Conservation (phyloP, 1,284 basidiomycete species). For the Austroboletus novae-zelandiae region DNA sequence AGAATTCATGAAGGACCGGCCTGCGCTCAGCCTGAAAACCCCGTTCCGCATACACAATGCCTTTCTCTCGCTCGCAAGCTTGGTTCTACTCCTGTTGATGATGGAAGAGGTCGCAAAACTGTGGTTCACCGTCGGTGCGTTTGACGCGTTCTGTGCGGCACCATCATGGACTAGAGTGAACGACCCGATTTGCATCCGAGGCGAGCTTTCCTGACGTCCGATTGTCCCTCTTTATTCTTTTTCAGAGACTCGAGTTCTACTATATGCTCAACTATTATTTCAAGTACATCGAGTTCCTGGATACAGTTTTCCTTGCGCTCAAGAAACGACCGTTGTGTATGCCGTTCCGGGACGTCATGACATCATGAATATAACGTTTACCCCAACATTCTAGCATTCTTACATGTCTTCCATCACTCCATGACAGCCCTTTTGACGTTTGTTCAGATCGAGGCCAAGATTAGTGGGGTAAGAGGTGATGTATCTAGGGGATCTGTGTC, state of each 20-base stretch:
- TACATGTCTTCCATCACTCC: conserved; percentile 98
- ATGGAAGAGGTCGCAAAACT: conserved; percentile 84
- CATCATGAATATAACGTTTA: not conserved
- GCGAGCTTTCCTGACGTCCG: conserved; percentile 5
- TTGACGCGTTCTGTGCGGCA: conserved; percentile 76
- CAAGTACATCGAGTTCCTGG: conserved; percentile 90
- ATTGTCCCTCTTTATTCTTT: not conserved
- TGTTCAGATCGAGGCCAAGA: conserved; percentile 87
- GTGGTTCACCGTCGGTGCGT: conserved; percentile 66
- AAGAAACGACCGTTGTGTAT: conserved; percentile 95
- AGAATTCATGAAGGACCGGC: conserved; percentile 79
- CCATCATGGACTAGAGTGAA: conserved; percentile 80
- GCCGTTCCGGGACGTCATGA: conserved; percentile 25
- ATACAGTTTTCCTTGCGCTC: conserved; percentile 93
- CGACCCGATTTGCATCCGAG: conserved; percentile 23
- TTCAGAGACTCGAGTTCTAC: conserved; percentile 80
- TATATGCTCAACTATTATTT: conserved; percentile 99
- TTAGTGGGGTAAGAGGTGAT: conserved; percentile 65
- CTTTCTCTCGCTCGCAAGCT: conserved; percentile 78
- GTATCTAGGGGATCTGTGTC: conserved; percentile 2
- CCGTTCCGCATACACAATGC: conserved; percentile 93
- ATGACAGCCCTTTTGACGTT: conserved; percentile 93
- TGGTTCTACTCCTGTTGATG: conserved; percentile 81
- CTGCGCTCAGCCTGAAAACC: conserved; percentile 73
- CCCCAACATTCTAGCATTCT: conserved; percentile 62